These are phyloP conservation scores for Monosporascus sp. DNA, from an alignment of 2,329 filamentous ascomycete species.

Conservation along the genomic window DNA sequence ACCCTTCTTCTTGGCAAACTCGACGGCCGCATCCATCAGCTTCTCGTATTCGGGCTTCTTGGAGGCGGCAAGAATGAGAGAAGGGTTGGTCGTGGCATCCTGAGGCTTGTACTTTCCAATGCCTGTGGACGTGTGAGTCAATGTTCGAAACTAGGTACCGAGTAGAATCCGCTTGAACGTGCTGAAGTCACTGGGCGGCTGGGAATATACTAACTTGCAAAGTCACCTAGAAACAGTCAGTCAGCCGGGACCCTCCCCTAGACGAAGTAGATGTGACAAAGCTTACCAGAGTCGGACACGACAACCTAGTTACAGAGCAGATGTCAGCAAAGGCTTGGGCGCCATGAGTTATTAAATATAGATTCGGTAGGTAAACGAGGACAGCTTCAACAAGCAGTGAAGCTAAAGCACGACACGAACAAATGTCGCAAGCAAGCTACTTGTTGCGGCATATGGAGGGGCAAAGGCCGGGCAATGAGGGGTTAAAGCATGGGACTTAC, in stretches of 20 bases:
- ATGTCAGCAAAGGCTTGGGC: conserved; percentile 13
- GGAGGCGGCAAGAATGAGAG: conserved; percentile 93
- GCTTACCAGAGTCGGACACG: conserved; percentile 91
- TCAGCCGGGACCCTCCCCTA: conserved; percentile 15
- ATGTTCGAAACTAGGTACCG: neutral
- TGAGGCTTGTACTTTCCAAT: conserved; percentile 99
- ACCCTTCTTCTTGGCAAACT: conserved; percentile 75
- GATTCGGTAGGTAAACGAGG: neutral
- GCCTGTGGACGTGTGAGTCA: conserved; percentile 45
- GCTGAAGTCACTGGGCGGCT: conserved; percentile 2
- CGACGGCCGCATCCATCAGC: conserved; percentile 80
- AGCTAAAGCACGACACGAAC: conserved; percentile 1
- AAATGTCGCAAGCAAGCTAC: conserved; percentile 5
- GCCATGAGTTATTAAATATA: neutral
- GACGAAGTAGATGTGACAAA: conserved; percentile 10
- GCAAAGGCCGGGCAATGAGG: conserved; percentile 16
- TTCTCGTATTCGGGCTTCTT: conserved; percentile 97
- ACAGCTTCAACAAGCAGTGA: neutral
- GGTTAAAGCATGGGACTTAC: conserved; percentile 53
- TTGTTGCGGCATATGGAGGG: conserved; percentile 18
- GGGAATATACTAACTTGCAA: conserved; percentile 58
- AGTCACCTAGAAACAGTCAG: conserved; percentile 55
- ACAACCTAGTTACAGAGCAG: conserved; percentile 58
- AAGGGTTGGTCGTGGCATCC: conserved; percentile 99
- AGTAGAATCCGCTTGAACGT: conserved; percentile 16